Evolutionary conservation across 495 filamentous ascomycete genomes (phyloP).

Genomic region (Evansstolkia leycettana): DNA sequence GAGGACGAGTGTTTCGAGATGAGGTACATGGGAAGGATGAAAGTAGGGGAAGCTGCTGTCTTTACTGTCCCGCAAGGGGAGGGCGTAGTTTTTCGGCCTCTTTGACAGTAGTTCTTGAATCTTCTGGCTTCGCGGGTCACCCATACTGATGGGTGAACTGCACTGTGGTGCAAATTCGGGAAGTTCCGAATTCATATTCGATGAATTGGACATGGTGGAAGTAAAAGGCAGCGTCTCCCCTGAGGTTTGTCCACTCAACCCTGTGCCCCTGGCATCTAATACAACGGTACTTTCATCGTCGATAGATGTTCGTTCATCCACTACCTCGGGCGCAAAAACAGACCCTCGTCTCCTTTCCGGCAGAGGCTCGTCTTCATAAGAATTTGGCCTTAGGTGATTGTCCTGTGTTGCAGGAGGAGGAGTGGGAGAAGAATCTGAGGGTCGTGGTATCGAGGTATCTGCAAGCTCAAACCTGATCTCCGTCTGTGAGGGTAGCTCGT

Average conservation of each 20-base stretch:
- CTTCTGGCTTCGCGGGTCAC: constrained; percentile 14
- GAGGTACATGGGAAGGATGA: constrained; percentile 44
- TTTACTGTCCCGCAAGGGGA: constrained; percentile 15
- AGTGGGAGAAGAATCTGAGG: constrained; percentile 3
- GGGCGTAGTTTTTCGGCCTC: constrained; percentile 19
- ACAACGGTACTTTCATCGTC: constrained; percentile 1
- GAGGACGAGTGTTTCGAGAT: constrained; percentile 42
- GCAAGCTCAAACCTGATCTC: constrained; percentile 28
- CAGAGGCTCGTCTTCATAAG: constrained; percentile 17
- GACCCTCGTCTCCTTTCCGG: constrained; percentile 24
- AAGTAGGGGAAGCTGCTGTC: constrained; percentile 29
- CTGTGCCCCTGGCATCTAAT: constrained; percentile 7
- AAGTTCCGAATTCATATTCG: constrained; percentile 1
- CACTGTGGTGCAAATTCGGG: constrained; percentile 6
- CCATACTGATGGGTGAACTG: constrained; percentile 14
- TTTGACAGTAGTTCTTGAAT: constrained; percentile 25
- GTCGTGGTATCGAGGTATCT: constrained; percentile 21
- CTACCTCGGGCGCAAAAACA: constrained; percentile 33
- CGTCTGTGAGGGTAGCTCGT: constrained; percentile 32
- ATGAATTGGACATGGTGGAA: constrained; percentile 2
- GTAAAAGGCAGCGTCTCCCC: constrained; percentile 5
- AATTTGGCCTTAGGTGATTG: not conserved
- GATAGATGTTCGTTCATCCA: constrained; percentile 6
- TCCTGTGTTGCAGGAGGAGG: constrained; percentile 4
- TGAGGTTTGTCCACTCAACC: not conserved